Evolutionary conservation across 306 rosid species (phyloP), one percentile per base, ranked within the genome.

Genomic region (Rubus idaeus): DNA sequence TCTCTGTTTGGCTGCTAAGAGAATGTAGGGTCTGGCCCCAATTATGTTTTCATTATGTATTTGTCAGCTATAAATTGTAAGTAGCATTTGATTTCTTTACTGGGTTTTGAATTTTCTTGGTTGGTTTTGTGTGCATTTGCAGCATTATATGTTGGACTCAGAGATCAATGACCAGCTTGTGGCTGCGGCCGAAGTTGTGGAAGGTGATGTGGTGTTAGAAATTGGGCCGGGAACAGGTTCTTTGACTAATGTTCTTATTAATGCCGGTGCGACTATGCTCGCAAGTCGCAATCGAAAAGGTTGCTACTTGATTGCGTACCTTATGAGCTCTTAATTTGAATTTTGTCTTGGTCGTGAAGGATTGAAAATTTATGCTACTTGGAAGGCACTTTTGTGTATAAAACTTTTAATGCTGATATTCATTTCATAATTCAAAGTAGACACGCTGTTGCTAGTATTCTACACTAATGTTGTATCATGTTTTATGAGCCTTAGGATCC

Each of bases 141-240:
- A 90, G 96, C 91, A 95, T 85, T 95, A 90, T 74, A 95, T 95
- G 97, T 78, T 95, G 89, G 87, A 92, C 84, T 71, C 86, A 3
- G 94, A 90, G 26, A 79, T 92, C 73, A 95, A 92, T 77, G 88
- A 89, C 70, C 88, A 88, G 81, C 90, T 95, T 62, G 90, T 87
- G 62, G 81, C 80, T 57, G 97, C 81, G 18, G 97, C 92, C 41
- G 68, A 69, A 63, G 81, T 95, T 71, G 79, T 78, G 51, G 88
- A 89, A 84, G 97, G 92, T 35, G 96, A 93, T 61, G 85, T 87
- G 57, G 92, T 87, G 74, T 77, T 93, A 75, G 97, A 92, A 83
- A 95, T 95, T 84, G 96, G 97, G 63, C 97, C 98, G 0, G 98
- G 98, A 84, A 90, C 96, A 1, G 96, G 97, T 66, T 95, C 97